phyloP scores from a whole-genome alignment of 257 asterid genomes.

The Capsicum rhomboideum region DNA sequence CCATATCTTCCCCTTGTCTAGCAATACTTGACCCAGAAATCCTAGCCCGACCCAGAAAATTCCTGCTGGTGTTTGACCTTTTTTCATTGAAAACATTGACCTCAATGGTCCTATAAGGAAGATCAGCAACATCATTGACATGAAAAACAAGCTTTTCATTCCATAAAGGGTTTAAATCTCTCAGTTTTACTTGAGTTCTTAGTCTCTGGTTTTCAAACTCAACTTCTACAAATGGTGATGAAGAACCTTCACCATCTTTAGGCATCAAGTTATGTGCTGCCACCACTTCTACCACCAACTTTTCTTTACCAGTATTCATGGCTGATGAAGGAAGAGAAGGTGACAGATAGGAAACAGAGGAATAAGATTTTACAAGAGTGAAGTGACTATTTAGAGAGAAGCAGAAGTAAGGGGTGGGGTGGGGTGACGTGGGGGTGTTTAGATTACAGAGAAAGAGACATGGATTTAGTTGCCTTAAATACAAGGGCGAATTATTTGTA shows the following conservation, averaged over 20 bases:
- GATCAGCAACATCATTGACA: conserved; percentile 62
- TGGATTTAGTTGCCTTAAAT: not conserved
- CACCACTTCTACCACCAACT: conserved; percentile 83
- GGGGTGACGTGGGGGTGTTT: not conserved
- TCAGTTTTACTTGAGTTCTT: conserved; percentile 53
- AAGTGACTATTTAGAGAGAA: not conserved
- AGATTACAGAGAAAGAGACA: not conserved
- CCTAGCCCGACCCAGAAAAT: conserved; percentile 68
- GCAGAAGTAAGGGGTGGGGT: not conserved
- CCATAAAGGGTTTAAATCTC: conserved; percentile 84
- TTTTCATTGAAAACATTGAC: conserved; percentile 73
- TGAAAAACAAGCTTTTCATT: conserved; percentile 73
- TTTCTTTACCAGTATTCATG: conserved; percentile 57
- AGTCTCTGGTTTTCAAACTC: conserved; percentile 67
- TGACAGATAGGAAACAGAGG: not conserved
- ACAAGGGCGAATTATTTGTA: not conserved
- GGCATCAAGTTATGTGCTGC: conserved; percentile 94
- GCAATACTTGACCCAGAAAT: conserved; percentile 61
- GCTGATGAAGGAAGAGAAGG: not conserved
- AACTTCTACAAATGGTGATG: conserved; percentile 81
- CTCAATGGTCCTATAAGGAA: conserved; percentile 74
- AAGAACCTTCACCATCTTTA: conserved; percentile 89
- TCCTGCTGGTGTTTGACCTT: conserved; percentile 55
- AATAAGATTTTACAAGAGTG: conserved; percentile 2
- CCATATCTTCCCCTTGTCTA: conserved; percentile 42